These are phyloP conservation scores for Gynostemma pentaphyllum DNA, from an alignment of 306 rosid genomes.

Conservation along the genomic window DNA sequence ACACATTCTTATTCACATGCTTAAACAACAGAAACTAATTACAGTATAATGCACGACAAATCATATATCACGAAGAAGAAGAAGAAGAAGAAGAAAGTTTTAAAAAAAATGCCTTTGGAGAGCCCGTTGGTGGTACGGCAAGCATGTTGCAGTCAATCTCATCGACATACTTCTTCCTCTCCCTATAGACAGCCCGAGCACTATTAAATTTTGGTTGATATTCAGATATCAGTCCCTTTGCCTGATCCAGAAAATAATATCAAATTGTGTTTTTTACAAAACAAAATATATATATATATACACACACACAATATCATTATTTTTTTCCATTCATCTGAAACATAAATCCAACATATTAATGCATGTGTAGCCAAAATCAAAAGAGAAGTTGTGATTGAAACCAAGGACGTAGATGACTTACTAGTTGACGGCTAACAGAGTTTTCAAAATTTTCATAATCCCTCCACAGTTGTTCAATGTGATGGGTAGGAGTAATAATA, in stretches of 20 bases:
- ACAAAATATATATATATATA: background rate
- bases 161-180: constrained; percentile 78
- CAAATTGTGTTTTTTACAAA: constrained; percentile 7
- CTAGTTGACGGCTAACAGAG: constrained; percentile 93
- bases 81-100: constrained; percentile 1
- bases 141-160: constrained; percentile 89
- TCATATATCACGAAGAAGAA: background rate
- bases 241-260: constrained; percentile 47
- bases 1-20: constrained; percentile 7
- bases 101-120: constrained; percentile 52
- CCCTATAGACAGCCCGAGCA: constrained; percentile 95
- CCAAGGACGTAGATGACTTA: constrained; percentile 23
- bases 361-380: constrained; percentile 1
- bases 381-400: constrained; percentile 13
- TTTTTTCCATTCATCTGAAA: constrained; percentile 1
- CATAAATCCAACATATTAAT: background rate
- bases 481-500: constrained; percentile 85
- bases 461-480: constrained; percentile 90
- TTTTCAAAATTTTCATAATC: constrained; percentile 90
- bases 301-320: background rate
- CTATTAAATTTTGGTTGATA: constrained; percentile 83
- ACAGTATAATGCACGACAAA: too few species aligned
- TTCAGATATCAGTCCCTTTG: constrained; percentile 83
- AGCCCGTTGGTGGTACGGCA: constrained; percentile 92
- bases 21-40: constrained; percentile 13